Evolutionary conservation across 2,329 filamentous ascomycete species (phyloP).

Genomic region (Ramularia endophylla): DNA sequence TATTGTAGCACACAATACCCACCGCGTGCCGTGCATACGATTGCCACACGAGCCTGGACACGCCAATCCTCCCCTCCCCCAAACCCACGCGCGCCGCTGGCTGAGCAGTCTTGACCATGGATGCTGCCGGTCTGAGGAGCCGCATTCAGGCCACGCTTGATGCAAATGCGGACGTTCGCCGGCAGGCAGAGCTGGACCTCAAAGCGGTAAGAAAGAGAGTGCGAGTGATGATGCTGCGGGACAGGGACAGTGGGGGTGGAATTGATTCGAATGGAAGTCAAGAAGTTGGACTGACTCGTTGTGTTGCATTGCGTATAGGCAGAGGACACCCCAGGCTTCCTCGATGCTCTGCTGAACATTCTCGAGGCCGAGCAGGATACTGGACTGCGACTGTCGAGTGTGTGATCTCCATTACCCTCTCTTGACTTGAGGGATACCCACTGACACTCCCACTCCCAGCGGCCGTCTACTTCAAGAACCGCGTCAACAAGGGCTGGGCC

Average conservation of each 20-base stretch:
- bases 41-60: no score
- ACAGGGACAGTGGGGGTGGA: background rate
- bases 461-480: constrained; percentile 97
- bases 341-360: constrained; percentile 84
- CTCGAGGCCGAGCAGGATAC: constrained; percentile 81
- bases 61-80: no score
- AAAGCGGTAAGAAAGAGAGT: constrained; percentile 60
- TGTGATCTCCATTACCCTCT: constrained; percentile 14
- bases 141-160: constrained; percentile 72
- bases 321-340: constrained; percentile 84
- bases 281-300: constrained; percentile 8
- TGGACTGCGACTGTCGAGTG: constrained; percentile 83
- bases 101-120: constrained; percentile 48
- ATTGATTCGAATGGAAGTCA: background rate
- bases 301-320: constrained; percentile 51
- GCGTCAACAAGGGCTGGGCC: constrained; percentile 87
- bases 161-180: constrained; percentile 66
- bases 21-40: no score
- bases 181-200: constrained; percentile 72
- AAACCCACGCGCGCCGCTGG: no score
- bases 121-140: constrained; percentile 66
- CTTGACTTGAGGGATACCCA: constrained; percentile 11
- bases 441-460: constrained; percentile 50
- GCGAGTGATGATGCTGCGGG: background rate
- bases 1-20: no score